phyloP scores from a whole-genome alignment of 345 rosid species.

The Salix arbutifolia region DNA sequence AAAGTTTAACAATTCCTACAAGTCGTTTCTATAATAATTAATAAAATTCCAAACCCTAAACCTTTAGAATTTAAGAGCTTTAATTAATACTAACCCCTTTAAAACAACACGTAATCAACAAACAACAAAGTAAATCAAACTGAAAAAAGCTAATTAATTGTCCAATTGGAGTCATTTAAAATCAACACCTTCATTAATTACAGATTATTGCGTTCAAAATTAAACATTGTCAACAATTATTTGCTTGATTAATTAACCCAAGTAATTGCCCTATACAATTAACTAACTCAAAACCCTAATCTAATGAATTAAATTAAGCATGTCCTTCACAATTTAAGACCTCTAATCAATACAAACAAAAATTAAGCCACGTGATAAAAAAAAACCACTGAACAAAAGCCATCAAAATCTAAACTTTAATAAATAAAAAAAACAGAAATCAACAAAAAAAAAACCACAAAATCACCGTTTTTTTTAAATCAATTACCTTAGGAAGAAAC shows the following conservation, averaged over 20 bases:
- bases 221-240: background rate
- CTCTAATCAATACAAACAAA: background rate
- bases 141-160: background rate
- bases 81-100: background rate
- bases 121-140: background rate
- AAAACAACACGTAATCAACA: background rate
- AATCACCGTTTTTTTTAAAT: background rate
- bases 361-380: background rate
- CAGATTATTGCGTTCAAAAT: background rate
- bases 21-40: background rate
- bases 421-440: background rate
- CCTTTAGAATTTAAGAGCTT: background rate
- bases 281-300: background rate
- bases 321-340: background rate
- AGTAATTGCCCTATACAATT: background rate
- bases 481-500: conserved; percentile 57
- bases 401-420: background rate
- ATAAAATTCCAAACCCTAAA: background rate
- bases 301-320: background rate
- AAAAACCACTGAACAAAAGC: background rate
- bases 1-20: background rate
- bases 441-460: background rate
- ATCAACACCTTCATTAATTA: background rate
- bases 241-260: background rate
- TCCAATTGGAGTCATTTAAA: background rate